These are phyloP conservation scores for Russula sp. DNA, from an alignment of 768 basidiomycete species.

Conservation along the genomic window DNA sequence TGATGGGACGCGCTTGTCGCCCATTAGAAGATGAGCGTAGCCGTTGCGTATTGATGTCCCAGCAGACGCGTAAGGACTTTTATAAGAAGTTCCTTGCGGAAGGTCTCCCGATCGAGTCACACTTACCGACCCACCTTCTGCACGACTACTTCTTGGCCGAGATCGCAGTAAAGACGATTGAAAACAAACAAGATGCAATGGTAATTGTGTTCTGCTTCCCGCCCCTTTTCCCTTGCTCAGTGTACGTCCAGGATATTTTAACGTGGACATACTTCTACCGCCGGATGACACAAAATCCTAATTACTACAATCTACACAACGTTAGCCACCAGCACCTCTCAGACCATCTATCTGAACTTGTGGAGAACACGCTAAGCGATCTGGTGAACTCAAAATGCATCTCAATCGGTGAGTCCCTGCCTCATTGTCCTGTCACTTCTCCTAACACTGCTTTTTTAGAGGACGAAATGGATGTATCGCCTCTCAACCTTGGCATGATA, in stretches of 20 bases:
- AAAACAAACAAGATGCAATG: constrained; percentile 98
- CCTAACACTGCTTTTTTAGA: constrained; percentile 35
- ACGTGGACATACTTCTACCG: constrained; percentile 99
- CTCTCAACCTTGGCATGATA: constrained; percentile 97
- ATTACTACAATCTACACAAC: constrained; percentile 90
- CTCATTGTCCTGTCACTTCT: background rate
- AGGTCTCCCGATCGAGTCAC: constrained; percentile 96
- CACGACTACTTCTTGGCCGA: constrained; percentile 99
- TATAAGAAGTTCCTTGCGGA: constrained; percentile 98
- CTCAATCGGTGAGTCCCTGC: constrained; percentile 52
- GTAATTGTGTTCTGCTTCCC: constrained; percentile 33
- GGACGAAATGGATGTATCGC: constrained; percentile 89
- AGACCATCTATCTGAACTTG: constrained; percentile 91
- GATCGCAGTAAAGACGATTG: constrained; percentile 96
- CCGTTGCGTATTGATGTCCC: constrained; percentile 94
- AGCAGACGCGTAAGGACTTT: constrained; percentile 96
- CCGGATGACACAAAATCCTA: constrained; percentile 95
- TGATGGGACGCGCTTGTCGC: constrained; percentile 98
- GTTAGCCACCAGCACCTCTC: constrained; percentile 94
- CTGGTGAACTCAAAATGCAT: constrained; percentile 95
- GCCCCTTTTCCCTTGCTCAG: background rate
- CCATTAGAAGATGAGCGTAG: constrained; percentile 83
- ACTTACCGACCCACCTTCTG: constrained; percentile 79
- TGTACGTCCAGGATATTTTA: constrained; percentile 65
- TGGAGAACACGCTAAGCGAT: constrained; percentile 88